Evolutionary conservation across 306 rosid species (phyloP), one percentile per base, ranked within the genome.

Genomic region (Aeschynomene evenia): DNA sequence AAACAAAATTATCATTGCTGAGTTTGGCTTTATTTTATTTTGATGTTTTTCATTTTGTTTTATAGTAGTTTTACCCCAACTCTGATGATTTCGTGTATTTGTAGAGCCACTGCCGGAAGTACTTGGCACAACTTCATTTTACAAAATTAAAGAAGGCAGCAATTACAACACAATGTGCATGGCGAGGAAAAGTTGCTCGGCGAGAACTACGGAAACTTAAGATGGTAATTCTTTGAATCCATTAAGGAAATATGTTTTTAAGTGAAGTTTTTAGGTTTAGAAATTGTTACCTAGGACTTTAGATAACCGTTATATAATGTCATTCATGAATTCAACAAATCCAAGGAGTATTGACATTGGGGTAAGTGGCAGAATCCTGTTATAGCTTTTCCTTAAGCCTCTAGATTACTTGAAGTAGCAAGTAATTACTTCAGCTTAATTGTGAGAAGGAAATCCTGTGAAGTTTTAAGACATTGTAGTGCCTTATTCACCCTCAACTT

Each of bases 141-240:
- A 77, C 8, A 55, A 68, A 61, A 71, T 75, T 83, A 64, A 90
- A 80, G 96, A 86, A 88, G 68, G 93, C 91, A 28, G 85, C 96
- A 70, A 80, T 92, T 69, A 49, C 84, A 51, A 90, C 93, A 9
- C 96, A 92, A 66, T 90, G 96, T 49, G 93, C 87, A 76, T 92
- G 98, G 98, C 81, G 96, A 82, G 96, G 88, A 86, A 86, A 68
- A 85, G 76, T 86, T 72, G 98, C 98, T 51, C 84, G 90, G 71
- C 68, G 18, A 64, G 88, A 89, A 75, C 71, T 92, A 54, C 83
- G 84, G 68, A 81, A 81, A 63, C 96, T 92, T 77, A 90, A 92
- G 86, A 85, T 88, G 95, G 96, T 87, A 75, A 84, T 60, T 45
- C 75, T 57, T 60, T 49, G 24, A 66, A 43, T 77, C 49, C 16